Evolutionary conservation across 192 early-diverging fungal species (phyloP), one percentile per base, ranked within the genome.

Genomic region (Diversispora eburnea): DNA sequence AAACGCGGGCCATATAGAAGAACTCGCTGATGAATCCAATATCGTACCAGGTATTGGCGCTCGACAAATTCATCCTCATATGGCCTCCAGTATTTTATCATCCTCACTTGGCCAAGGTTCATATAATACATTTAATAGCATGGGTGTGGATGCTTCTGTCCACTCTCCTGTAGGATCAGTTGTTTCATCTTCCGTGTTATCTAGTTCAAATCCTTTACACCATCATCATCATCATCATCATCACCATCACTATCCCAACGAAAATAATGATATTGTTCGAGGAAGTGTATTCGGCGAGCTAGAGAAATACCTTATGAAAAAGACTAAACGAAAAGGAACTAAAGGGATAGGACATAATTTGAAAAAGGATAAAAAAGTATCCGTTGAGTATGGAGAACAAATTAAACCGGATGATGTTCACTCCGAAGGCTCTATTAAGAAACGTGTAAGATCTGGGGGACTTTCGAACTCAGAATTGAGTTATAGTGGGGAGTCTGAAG

Each of bases 211-310:
- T 56, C 72, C 72, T 19, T 33, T 64, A 7, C 72, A 73, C 15
- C 57, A 73, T 64, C 72, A 73, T 63, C 61, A 73, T 41, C 62
- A 73, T 61, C 62, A 73, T 73, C 72, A 73, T 52, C 72, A 73
- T 17, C 52, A 72, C 22, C 58, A 73, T 63, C 72, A 73, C 17
- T 73, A 64, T 42, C 39, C 33, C 5, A n/a, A 25, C 25, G 72
- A 73, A 62, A 73, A 64, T 51, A 5, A 6, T 8, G 72, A 73
- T 42, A 54, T 73, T 63, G 60, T 64, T 15, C 47, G 49, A 55
- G 72, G 72, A 42, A 64, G 45, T 42, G 72, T 73, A 33, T 64
- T 73, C n/a, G 72, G 72, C 17, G 72, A 73, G 42, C 41, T 73
- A 5, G 72, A 73, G 54, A 73, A 73, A 65, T 62, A 64, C 25